Base-by-base conservation (phyloP, 2,329 filamentous ascomycete species). In the Penicillium brasilianum region DNA sequence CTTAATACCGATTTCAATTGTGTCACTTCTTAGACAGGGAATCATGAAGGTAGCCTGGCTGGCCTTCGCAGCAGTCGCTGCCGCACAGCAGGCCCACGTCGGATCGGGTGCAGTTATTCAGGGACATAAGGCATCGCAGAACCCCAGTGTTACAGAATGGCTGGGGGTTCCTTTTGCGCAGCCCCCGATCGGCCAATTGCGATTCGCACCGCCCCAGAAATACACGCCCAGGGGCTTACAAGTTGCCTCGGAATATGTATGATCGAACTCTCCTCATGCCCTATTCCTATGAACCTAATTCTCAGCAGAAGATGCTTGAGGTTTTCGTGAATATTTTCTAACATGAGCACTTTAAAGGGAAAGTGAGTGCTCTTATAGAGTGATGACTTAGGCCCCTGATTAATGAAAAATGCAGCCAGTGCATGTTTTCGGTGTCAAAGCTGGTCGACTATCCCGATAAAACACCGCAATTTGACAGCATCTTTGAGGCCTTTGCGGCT, bases 101-200 rank as follows among this genome's bases (percentile, higher is more conserved):
- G 46, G 25, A 30, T n/a, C 46, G 7, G 25, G 8, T 18, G 28
- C 14, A 50, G 16, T 30, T 14, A 50, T 50, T 16, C 46, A 32
- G 22, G 68, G 71, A 20, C 68, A 71, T 51, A 55, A 60, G 4
- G 55, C 65, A 4, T 37, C 56, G 11, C 36, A 57, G 46, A 52
- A 59, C 32, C 57, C 62, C 20, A 50, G 54, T 32, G 66, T 71
- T 10, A 58, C 53, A 9, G 71, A 72, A 51, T 73, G 67, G 55
- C 63, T 69, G 48, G 71, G 67, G 16, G 66, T 74, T 28, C 71
- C 67, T 4, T 74, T 70, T 55, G 70, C 69, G 10, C 51, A 65
- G 32, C 62, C 70, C 1, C 70, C 71, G 3, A 63, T 71, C 13
- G 67, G 64, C 11, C 56, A 69, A 44, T 57, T 71, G 43, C 69